These are phyloP conservation scores for Moesziomyces sp. DNA, from an alignment of 1,284 basidiomycete genomes.

Conservation along the genomic window DNA sequence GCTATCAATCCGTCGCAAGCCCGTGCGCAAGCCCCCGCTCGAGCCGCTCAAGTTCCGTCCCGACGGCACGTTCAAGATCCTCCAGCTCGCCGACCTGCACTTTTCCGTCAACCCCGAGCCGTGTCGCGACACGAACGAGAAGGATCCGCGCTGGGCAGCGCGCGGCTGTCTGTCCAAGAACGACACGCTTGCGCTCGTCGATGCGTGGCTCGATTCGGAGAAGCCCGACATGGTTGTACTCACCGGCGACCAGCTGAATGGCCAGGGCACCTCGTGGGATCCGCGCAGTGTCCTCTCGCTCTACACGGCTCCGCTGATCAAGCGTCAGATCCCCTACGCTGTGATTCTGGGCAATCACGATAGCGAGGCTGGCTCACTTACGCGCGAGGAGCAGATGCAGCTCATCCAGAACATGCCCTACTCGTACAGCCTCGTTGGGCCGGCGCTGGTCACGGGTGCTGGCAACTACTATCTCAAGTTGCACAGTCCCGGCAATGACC, in stretches of 20 bases:
- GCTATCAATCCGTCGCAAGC: conserved; percentile 48
- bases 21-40: conserved; percentile 22
- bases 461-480: conserved; percentile 30
- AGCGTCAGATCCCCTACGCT: conserved; percentile 84
- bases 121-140: conserved; percentile 50
- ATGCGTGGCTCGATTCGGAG: conserved; percentile 74
- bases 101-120: conserved; percentile 55
- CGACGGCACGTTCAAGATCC: conserved; percentile 62
- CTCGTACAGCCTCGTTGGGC: conserved; percentile 81
- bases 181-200: conserved; percentile 49
- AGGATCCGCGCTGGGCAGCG: conserved; percentile 21
- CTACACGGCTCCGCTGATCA: conserved; percentile 81
- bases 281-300: conserved; percentile 85
- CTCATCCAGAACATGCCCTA: conserved; percentile 82
- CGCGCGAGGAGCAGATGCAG: conserved; percentile 72
- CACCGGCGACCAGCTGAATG: conserved; percentile 68
- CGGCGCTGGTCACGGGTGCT: conserved; percentile 75
- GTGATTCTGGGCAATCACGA: conserved; percentile 87
- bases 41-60: conserved; percentile 35
- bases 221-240: conserved; percentile 86
- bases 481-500: conserved; percentile 60
- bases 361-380: conserved; percentile 50
- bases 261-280: conserved; percentile 86
- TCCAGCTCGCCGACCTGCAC: conserved; percentile 64
- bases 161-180: conserved; percentile 47